Percentiles rank a stretch among this genome's conserved stretches.
Evolutionary conservation across 768 basidiomycete genomes (phyloP).

Genomic region (Chalciporus piperatus): DNA sequence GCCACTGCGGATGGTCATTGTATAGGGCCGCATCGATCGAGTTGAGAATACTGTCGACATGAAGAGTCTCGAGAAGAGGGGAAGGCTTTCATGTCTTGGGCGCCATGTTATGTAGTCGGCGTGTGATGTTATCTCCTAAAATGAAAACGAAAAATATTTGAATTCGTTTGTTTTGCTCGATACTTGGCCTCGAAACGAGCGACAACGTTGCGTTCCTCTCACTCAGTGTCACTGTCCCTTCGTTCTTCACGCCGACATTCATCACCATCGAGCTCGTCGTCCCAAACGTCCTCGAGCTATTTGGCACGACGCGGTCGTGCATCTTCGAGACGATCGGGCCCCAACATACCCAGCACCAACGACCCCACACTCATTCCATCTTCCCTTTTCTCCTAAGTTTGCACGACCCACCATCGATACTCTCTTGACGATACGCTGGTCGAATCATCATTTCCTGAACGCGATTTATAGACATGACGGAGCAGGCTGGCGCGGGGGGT

Average conservation of each 20-base stretch:
- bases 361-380: background rate
- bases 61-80: too few species aligned
- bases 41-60: too few species aligned
- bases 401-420: background rate
- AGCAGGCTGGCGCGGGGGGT: background rate
- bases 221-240: background rate
- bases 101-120: background rate
- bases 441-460: background rate
- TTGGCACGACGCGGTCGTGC: background rate
- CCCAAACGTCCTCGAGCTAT: background rate
- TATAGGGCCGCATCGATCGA: too few species aligned
- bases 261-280: background rate
- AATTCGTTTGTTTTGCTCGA: too few species aligned
- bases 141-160: background rate
- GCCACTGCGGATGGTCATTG: too few species aligned
- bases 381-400: background rate
- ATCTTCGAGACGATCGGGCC: constrained; percentile 3
- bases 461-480: constrained; percentile 14
- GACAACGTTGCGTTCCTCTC: background rate
- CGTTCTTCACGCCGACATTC: background rate
- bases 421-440: background rate
- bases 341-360: constrained; percentile 2
- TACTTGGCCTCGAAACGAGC: background rate
- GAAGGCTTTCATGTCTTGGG: too few species aligned
- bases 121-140: background rate